Conservation (phyloP, 192 early-diverging fungal genomes). For the Podila clonocystis region DNA sequence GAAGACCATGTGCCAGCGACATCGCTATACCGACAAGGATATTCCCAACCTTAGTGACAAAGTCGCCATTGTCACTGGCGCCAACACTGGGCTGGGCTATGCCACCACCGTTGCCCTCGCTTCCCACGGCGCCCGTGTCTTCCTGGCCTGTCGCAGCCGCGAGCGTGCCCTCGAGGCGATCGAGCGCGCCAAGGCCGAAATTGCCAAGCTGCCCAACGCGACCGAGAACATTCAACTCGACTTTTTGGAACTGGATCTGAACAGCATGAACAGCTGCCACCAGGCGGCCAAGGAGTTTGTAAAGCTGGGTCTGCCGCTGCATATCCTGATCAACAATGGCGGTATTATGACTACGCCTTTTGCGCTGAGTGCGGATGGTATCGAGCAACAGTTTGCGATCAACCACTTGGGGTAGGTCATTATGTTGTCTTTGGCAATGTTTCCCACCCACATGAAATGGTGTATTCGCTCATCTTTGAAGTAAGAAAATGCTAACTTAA, state of each 20-base stretch:
- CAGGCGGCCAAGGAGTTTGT: slow-evolving; percentile 38
- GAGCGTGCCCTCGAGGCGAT: slow-evolving; percentile 1
- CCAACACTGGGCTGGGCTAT: slow-evolving; percentile 6
- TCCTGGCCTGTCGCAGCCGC: neutral
- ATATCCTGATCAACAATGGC: slow-evolving; percentile 32
- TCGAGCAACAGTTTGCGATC: slow-evolving; percentile 49
- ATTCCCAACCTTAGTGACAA: slow-evolving; percentile 46
- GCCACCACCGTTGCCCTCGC: slow-evolving; percentile 5
- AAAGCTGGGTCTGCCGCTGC: slow-evolving; percentile 37
- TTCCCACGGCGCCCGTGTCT: neutral
- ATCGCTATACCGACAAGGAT: slow-evolving; percentile 18
- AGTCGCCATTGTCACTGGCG: slow-evolving; percentile 50
- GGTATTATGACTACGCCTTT: neutral
- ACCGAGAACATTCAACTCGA: neutral
- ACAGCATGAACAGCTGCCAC: neutral
- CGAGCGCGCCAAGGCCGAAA: slow-evolving; percentile 1
- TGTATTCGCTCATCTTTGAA: too few species aligned
- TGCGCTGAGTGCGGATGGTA: slow-evolving; percentile 28
- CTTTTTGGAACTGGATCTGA: slow-evolving; percentile 20
- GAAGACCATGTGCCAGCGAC: neutral
- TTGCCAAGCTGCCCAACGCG: neutral
- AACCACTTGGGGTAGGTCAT: slow-evolving; percentile 51
- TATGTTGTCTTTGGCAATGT: too few species aligned
- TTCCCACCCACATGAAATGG: too few species aligned
- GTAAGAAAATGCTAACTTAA: too few species aligned